Conservation (phyloP, 2,329 filamentous ascomycete species). For the Fusarium algeriense region DNA sequence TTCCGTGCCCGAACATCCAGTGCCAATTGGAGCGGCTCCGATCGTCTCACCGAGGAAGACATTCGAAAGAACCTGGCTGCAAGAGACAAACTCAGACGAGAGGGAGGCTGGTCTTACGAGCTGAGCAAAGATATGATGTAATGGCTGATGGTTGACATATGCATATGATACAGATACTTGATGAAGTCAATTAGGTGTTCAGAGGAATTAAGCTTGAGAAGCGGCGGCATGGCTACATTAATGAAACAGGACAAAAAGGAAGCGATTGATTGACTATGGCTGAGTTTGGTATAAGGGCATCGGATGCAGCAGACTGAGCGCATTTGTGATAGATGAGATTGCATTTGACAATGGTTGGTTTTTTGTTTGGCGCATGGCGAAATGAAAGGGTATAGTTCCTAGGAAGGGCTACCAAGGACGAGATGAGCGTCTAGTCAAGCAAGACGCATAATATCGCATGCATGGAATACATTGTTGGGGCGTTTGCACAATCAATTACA, state of each 20-base stretch:
- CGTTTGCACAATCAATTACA: not conserved
- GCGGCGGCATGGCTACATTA: conserved; percentile 22
- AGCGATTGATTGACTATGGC: conserved; percentile 31
- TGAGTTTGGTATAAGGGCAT: conserved; percentile 30
- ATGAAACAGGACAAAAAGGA: conserved; percentile 14
- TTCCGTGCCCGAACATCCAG: conserved; percentile 93
- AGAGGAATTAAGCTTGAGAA: not conserved
- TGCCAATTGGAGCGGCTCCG: conserved; percentile 90
- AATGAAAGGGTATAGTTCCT: conserved; percentile 14
- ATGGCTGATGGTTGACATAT: conserved; percentile 23
- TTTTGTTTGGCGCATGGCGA: conserved; percentile 44
- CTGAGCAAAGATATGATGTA: conserved; percentile 62
- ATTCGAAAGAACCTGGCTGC: conserved; percentile 83
- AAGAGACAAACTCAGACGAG: conserved; percentile 80
- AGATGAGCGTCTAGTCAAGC: conserved; percentile 5
- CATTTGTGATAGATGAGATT: conserved; percentile 33
- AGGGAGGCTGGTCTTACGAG: conserved; percentile 87
- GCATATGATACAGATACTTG: conserved; percentile 28
- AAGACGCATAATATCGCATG: not conserved
- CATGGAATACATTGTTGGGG: conserved; percentile 25
- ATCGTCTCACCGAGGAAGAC: conserved; percentile 88
- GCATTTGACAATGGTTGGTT: conserved; percentile 13
- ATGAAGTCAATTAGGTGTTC: conserved; percentile 18
- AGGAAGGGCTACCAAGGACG: not conserved
- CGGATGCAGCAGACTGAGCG: conserved; percentile 39